These are phyloP conservation scores for Pelargonium nanum DNA, from an alignment of 345 rosid genomes.

Conservation along the genomic window DNA sequence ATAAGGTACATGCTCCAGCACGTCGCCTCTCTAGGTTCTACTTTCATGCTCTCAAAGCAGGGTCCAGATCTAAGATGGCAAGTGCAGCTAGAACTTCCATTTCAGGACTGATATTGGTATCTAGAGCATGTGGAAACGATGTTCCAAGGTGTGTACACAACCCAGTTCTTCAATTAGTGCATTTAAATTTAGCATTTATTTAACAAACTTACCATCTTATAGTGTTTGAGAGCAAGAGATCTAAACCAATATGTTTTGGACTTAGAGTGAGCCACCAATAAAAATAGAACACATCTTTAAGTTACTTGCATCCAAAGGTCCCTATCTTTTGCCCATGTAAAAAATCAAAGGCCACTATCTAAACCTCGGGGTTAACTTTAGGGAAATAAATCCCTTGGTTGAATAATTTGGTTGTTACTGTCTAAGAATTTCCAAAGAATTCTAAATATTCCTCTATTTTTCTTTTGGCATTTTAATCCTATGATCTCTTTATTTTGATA, in stretches of 20 bases:
- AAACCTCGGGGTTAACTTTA: background rate
- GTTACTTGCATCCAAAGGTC: no score
- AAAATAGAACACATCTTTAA: no score
- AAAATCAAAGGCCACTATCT: background rate
- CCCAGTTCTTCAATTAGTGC: background rate
- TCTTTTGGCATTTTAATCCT: constrained; percentile 7
- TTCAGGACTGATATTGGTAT: constrained; percentile 78
- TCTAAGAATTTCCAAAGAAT: constrained; percentile 1
- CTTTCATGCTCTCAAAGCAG: constrained; percentile 57
- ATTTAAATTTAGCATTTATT: no score
- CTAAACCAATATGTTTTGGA: no score
- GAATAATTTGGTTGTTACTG: background rate
- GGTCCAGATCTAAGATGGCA: constrained; percentile 39
- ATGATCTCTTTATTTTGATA: constrained; percentile 18
- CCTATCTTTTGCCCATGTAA: no score
- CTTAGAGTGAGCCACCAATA: no score
- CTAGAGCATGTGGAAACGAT: constrained; percentile 92
- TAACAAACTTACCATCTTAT: no score
- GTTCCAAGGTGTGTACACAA: constrained; percentile 60
- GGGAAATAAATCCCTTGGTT: background rate
- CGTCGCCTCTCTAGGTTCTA: constrained; percentile 85
- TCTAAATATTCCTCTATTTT: background rate
- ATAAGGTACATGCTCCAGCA: constrained; percentile 82
- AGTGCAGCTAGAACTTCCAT: constrained; percentile 62
- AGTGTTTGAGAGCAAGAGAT: no score